These are phyloP conservation scores for Talaromyces borbonicus DNA, from an alignment of 495 filamentous ascomycete genomes.

Conservation along the genomic window DNA sequence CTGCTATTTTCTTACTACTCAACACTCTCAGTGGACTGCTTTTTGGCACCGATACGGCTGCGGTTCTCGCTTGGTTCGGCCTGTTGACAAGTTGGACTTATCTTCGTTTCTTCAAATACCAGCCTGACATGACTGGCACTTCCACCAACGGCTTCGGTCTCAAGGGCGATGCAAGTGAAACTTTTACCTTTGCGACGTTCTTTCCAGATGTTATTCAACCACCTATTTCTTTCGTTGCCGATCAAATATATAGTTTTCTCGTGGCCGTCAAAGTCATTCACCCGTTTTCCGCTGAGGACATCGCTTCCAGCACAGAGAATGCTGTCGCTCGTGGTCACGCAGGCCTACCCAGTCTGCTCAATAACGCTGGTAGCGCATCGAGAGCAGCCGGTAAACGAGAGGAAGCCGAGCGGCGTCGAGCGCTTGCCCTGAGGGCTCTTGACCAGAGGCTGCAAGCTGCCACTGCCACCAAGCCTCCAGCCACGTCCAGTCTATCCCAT, in stretches of 20 bases:
- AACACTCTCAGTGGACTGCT: slow-evolving; percentile 68
- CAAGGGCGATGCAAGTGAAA: slow-evolving; percentile 86
- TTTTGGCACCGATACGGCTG: slow-evolving; percentile 74
- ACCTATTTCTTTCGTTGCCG: slow-evolving; percentile 60
- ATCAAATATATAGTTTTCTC: slow-evolving; percentile 62
- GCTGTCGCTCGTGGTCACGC: slow-evolving; percentile 58
- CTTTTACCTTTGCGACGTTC: slow-evolving; percentile 89
- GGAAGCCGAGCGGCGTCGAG: slow-evolving; percentile 84
- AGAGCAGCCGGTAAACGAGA: slow-evolving; percentile 54
- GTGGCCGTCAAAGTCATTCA: slow-evolving; percentile 67
- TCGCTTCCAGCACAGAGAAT: slow-evolving; percentile 68
- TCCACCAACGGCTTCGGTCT: slow-evolving; percentile 40
- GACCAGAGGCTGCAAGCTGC: slow-evolving; percentile 87
- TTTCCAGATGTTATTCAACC: slow-evolving; percentile 83
- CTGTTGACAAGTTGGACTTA: slow-evolving; percentile 91
- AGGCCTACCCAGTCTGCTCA: slow-evolving; percentile 52
- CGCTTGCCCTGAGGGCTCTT: slow-evolving; percentile 79
- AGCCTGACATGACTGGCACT: slow-evolving; percentile 48
- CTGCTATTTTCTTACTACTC: slow-evolving; percentile 75
- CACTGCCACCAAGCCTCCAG: slow-evolving; percentile 37
- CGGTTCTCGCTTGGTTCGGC: slow-evolving; percentile 70
- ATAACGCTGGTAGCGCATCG: slow-evolving; percentile 28
- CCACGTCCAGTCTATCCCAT: slow-evolving; percentile 33
- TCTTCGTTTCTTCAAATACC: slow-evolving; percentile 88
- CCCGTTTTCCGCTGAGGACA: slow-evolving; percentile 79